phyloP scores from a whole-genome alignment of 1,284 basidiomycete genomes.

The Austroboletus rostrupii region DNA sequence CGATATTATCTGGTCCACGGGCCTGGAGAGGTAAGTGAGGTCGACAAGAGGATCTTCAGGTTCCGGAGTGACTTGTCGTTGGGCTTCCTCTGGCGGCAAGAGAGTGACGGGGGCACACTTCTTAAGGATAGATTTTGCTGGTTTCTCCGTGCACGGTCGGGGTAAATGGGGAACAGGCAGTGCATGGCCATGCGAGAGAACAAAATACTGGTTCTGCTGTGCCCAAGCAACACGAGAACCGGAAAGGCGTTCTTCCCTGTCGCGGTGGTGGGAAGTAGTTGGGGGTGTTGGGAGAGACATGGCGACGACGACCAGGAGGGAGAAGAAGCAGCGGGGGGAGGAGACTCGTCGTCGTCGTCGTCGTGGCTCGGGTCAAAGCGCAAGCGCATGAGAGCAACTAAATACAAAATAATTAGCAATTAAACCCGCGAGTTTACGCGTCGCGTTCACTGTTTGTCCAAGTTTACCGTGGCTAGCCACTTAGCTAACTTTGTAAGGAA shows the following conservation, averaged over 20 bases:
- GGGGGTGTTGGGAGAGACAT: constrained; percentile 64
- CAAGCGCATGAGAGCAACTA: constrained; percentile 10
- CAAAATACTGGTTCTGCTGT: constrained; percentile 50
- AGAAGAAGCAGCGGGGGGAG: not conserved
- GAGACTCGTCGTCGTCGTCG: constrained; percentile 18
- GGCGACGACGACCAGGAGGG: constrained; percentile 13
- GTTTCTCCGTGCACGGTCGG: constrained; percentile 38
- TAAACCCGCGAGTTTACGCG: constrained; percentile 36
- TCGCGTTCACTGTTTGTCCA: constrained; percentile 31
- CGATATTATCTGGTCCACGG: constrained; percentile 56
- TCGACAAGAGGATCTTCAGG: constrained; percentile 63
- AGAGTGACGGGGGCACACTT: constrained; percentile 35
- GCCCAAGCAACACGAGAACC: constrained; percentile 57
- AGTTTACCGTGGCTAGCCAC: constrained; percentile 22
- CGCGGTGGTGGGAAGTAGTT: constrained; percentile 52
- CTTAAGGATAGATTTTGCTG: constrained; percentile 65
- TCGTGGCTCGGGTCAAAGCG: constrained; percentile 13
- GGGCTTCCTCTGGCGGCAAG: constrained; percentile 38
- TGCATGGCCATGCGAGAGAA: constrained; percentile 37
- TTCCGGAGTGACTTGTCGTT: constrained; percentile 66
- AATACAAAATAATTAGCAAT: constrained; percentile 33
- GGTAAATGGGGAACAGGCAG: constrained; percentile 29
- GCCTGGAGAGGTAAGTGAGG: constrained; percentile 56
- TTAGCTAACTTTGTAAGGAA: too few species aligned
- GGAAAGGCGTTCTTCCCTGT: constrained; percentile 46